Evolutionary conservation across 2,329 filamentous ascomycete species (phyloP), one percentile per base, ranked within the genome.

Genomic region (Cladorrhinum sp.): DNA sequence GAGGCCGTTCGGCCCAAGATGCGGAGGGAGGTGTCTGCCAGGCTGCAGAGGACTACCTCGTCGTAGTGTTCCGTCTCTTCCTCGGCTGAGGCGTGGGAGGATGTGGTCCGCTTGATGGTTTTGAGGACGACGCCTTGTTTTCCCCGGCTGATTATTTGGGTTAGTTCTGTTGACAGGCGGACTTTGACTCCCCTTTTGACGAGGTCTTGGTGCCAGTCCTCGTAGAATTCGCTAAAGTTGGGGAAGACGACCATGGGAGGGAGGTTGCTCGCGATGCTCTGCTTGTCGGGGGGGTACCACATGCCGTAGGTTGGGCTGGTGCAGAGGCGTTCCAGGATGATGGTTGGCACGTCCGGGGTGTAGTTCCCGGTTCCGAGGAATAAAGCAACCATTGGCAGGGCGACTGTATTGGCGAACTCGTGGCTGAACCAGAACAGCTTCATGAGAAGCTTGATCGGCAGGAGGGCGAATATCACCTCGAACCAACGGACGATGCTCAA

Each of bases 351-450:
- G 64, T 90, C 85, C 0, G 88, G 84, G 0, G 88, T 89, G 67
- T 90, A 86, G 66, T 92, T 92, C 1, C 89, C 88, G 0, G 89
- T 91, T 0, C 89, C 89, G 0, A 92, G 77, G 69, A 92, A 91
- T 1, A 92, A 76, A 0, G 89, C 89, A 30, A 91, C 83, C 71
- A 92, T 83, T 0, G 89, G 89, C 60, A 89, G 79, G 0, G 88
- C 85, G 73, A 92, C 86, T 36, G 85, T 86, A 68, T 91, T 86
- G 16, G 82, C 83, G 69, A 92, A 92, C 59, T 89, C 87, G 9
- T 83, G 79, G 59, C 80, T 86, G 73, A 92, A 91, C 60, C 84
- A 76, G 73, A 90, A 91, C 55, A 91, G 72, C 59, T 83, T 83
- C 66, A 91, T 78, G 71, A 91, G 80, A 33, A 85, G 73, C 62